Evolutionary conservation across 2,329 filamentous ascomycete species (phyloP).

Genomic region (Fusarium paranaense): DNA sequence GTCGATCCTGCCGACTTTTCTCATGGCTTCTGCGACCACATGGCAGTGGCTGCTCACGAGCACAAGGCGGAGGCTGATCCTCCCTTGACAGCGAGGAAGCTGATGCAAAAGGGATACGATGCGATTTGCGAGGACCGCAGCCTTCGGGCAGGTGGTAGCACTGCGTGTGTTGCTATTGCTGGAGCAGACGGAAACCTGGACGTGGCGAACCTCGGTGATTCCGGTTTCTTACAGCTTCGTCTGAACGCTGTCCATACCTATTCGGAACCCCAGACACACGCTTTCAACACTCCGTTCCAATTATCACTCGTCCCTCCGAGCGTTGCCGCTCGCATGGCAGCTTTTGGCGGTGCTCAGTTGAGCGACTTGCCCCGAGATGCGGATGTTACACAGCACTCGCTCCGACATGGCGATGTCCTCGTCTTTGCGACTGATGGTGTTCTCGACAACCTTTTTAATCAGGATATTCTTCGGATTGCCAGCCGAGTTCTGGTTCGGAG

Average conservation of each 20-base stretch:
- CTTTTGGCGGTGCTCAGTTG: conserved; percentile 85
- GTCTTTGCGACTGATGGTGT: conserved; percentile 95
- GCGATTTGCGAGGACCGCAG: conserved; percentile 78
- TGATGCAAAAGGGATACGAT: conserved; percentile 89
- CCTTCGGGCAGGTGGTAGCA: conserved; percentile 88
- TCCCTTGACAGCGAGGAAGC: conserved; percentile 69
- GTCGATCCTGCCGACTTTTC: conserved; percentile 97
- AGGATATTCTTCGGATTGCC: conserved; percentile 86
- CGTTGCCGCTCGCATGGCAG: conserved; percentile 81
- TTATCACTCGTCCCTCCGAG: conserved; percentile 86
- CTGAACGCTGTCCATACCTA: conserved; percentile 86
- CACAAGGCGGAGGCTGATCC: conserved; percentile 55
- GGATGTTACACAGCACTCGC: conserved; percentile 78
- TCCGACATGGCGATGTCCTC: conserved; percentile 93
- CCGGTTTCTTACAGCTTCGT: conserved; percentile 88
- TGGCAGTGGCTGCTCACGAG: conserved; percentile 80
- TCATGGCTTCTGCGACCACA: conserved; percentile 91
- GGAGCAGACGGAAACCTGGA: conserved; percentile 80
- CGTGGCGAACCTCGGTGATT: conserved; percentile 95
- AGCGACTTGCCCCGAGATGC: conserved; percentile 88
- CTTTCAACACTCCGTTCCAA: conserved; percentile 97
- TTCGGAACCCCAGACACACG: conserved; percentile 91
- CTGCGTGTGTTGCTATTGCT: conserved; percentile 87
- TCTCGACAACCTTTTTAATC: conserved; percentile 93
- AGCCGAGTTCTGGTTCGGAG: conserved; percentile 79